These are phyloP conservation scores for Linnemannia hyalina DNA, from an alignment of 192 early-diverging fungal genomes.

Conservation along the genomic window DNA sequence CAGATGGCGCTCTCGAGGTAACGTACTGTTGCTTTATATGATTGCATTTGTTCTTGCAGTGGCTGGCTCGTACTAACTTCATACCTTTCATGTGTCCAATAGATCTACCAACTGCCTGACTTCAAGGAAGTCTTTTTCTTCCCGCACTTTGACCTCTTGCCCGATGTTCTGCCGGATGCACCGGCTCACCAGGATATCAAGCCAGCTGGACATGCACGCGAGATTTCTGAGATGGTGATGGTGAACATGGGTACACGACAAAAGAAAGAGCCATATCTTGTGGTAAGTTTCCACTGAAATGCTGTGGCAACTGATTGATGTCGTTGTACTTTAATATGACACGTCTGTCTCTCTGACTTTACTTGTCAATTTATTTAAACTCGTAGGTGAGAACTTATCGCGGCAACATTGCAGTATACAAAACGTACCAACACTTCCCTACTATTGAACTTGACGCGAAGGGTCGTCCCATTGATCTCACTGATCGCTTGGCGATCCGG, in stretches of 20 bases:
- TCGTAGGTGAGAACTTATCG: constrained; percentile 71
- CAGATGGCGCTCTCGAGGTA: constrained; percentile 76
- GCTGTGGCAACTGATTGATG: not conserved
- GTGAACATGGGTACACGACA: constrained; percentile 70
- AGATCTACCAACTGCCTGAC: constrained; percentile 70
- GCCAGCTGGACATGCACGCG: constrained; percentile 50
- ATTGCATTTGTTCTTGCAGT: not conserved
- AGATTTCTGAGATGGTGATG: constrained; percentile 80
- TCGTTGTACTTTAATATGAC: not conserved
- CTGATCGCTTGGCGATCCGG: constrained; percentile 73
- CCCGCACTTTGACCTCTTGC: constrained; percentile 71
- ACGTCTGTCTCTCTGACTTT: not conserved
- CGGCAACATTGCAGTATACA: constrained; percentile 81
- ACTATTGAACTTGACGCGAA: constrained; percentile 31
- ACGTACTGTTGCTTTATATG: not conserved
- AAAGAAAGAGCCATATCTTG: constrained; percentile 72
- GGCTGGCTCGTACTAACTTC: not conserved
- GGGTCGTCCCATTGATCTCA: constrained; percentile 29
- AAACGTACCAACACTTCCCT: constrained; percentile 69
- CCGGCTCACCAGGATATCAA: constrained; percentile 56
- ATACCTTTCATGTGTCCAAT: not conserved
- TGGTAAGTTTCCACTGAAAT: constrained; percentile 64
- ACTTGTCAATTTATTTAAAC: not conserved
- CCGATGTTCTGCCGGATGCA: constrained; percentile 66
- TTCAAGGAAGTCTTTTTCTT: constrained; percentile 70